Base-by-base conservation (phyloP, 208 protist genomes). In the Leishmania aethiopica region DNA sequence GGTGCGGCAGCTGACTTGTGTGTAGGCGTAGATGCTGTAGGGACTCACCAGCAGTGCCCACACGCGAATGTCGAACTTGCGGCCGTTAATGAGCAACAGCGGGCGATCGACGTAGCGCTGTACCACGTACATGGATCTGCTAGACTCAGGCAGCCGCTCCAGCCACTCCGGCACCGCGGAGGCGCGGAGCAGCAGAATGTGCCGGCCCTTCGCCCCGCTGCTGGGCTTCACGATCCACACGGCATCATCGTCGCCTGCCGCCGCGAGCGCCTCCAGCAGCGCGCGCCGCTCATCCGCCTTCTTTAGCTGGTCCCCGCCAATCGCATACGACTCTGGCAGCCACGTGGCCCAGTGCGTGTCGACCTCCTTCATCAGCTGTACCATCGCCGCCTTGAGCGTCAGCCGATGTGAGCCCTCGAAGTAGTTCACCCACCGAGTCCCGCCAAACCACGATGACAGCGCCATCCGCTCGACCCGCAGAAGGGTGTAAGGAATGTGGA, bases 1-100 rank as follows among this genome's bases (percentile, higher is more conserved):
- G 11, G 92, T 97, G 37, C 96, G 94, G 81, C 95, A 97, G 83
- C 93, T 96, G 8, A 90, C 94, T 55, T 98, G 90, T 2, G 92
- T 84, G 82, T 96, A 98, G 71, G 90, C 89, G 81, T 91, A 95
- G 69, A 98, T 93, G 60, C 82, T 87, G 83, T 90, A 96, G 10
- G 92, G 90, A 47, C 82, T 89, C 75, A 77, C 71, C 40, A 91
- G 77, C 62, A 98, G 79, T 67, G 90, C 94, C 95, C 96, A 98
- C 28, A 93, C 86, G 19, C 96, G 91, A 19, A 98, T 85, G 75
- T 98, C 95, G 81, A 98, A 98, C 88, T 98, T 98, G 51, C 95
- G 89, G 37, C 85, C 59, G 60, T 90, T 85, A 57, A 81, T 87
- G 37, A 96, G 79, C 51, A 98, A 87, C 66, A 98, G 86, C 74